Base-by-base conservation (phyloP, 129 eudicot genomes). In the Erigeron canadensis region DNA sequence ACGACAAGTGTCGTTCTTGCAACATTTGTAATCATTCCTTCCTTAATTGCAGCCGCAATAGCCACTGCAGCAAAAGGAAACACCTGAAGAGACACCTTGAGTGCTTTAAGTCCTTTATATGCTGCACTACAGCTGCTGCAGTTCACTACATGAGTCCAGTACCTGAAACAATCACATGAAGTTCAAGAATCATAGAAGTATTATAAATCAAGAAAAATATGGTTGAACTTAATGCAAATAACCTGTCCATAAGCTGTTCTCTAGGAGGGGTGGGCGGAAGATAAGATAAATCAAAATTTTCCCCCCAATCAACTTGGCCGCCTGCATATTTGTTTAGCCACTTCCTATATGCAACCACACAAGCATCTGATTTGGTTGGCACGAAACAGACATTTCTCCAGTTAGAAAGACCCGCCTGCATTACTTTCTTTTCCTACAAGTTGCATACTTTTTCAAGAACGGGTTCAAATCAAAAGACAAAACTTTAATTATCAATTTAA, bases 251-350 rank as follows among this genome's bases (percentile, higher is more conserved):
- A 15, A 86, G 86, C 73, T 84, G 87, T 71, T 89, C 89, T 69
- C 83, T 83, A 7, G 87, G 87, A 51, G 96, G 96, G 57, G 89
- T 84, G 38, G 96, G 88, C 0, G 96, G 92, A 65, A 89, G n/a
- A n/a, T n/a, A 80, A 53, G 77, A 22, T n/a, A 75, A 79, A 38
- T 73, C 72, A 61, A 73, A 84, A 63, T 80, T 86, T 11, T 77
- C 44, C 45, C 81, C 65, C 92, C 92, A 89, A 50, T 84, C 85
- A 40, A 86, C 74, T 84, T 80, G 80, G 37, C 88, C 81, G 11
- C 82, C 86, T 7, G 84, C 72, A 65, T 86, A 89, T 70, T 84
- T 84, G 51, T 86, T 89, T 53, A 89, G 62, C 96, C 92, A 89
- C 75, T 74, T 89, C 80, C 96, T 82, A 54, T 81, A 89, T 6